Evolutionary conservation across 2,329 filamentous ascomycete species (phyloP).

Genomic region (Penicillium expansum): DNA sequence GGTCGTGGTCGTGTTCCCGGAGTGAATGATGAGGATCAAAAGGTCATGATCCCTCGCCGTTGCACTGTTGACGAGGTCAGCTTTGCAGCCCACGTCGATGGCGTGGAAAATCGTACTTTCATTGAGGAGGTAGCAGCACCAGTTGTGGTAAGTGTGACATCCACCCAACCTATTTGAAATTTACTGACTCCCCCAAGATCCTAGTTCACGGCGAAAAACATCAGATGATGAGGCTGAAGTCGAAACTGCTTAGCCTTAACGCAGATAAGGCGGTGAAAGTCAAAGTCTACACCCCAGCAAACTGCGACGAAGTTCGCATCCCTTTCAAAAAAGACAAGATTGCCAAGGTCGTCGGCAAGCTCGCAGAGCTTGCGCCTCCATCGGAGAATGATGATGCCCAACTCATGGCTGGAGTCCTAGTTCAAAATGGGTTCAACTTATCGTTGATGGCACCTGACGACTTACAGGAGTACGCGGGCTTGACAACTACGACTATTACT

Average conservation of each 20-base stretch:
- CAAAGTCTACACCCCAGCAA: constrained; percentile 90
- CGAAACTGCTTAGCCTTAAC: constrained; percentile 89
- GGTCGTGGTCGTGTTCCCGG: constrained; percentile 61
- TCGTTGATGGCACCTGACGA: constrained; percentile 97
- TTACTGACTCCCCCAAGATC: constrained; percentile 56
- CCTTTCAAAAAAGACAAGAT: constrained; percentile 94
- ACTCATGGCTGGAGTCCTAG: constrained; percentile 83
- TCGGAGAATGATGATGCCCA: constrained; percentile 47
- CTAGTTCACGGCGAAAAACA: constrained; percentile 95
- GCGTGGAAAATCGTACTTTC: constrained; percentile 91
- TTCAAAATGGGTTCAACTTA: constrained; percentile 97
- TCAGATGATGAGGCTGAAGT: constrained; percentile 97
- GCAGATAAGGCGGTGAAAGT: constrained; percentile 74
- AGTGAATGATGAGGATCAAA: constrained; percentile 68
- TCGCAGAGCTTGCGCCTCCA: constrained; percentile 77
- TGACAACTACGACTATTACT: constrained; percentile 89
- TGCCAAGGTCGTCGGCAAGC: constrained; percentile 91
- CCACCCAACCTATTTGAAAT: not conserved
- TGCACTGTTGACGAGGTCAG: constrained; percentile 94
- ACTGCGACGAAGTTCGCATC: constrained; percentile 91
- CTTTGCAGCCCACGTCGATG: constrained; percentile 95
- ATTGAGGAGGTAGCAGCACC: constrained; percentile 91
- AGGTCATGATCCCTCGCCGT: constrained; percentile 83
- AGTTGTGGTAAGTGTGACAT: constrained; percentile 70
- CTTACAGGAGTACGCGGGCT: constrained; percentile 89